Evolutionary conservation across 1,139 yeast genomes (phyloP).

Genomic region (Kodamaea anthophila): DNA sequence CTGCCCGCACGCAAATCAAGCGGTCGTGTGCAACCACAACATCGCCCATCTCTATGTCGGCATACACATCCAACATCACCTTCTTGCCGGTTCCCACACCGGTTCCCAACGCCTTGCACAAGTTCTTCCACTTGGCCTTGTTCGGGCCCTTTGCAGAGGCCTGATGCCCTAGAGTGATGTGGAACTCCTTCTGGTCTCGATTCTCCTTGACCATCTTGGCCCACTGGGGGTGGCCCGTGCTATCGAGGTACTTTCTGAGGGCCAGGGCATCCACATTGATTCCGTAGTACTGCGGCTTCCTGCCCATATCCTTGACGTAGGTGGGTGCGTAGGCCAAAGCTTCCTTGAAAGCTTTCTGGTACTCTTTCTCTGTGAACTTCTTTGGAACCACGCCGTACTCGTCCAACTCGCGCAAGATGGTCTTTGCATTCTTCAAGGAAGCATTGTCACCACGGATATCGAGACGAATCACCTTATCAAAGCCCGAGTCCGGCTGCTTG

Average conservation of each 20-base stretch:
- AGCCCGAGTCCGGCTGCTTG: slow-evolving; percentile 56
- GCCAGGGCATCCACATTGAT: slow-evolving; percentile 13
- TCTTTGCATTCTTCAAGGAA: slow-evolving; percentile 47
- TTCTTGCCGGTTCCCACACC: slow-evolving; percentile 2
- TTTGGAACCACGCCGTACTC: slow-evolving; percentile 44
- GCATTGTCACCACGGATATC: slow-evolving; percentile 38
- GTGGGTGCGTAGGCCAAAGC: slow-evolving; percentile 53
- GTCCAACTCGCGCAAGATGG: slow-evolving; percentile 34
- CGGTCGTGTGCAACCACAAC: slow-evolving; percentile 46
- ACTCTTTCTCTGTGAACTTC: slow-evolving; percentile 34
- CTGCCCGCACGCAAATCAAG: slow-evolving; percentile 54
- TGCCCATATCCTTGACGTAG: slow-evolving; percentile 32
- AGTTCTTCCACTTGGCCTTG: slow-evolving; percentile 19
- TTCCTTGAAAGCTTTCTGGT: slow-evolving; percentile 38
- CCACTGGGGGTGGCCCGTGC: slow-evolving; percentile 22
- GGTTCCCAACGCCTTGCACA: slow-evolving; percentile 11
- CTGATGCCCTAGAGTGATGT: slow-evolving; percentile 70
- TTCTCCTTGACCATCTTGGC: slow-evolving; percentile 17
- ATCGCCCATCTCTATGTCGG: slow-evolving; percentile 35
- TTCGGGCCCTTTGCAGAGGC: slow-evolving; percentile 20
- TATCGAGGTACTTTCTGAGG: slow-evolving; percentile 10
- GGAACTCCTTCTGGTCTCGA: slow-evolving; percentile 56
- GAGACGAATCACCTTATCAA: slow-evolving; percentile 56
- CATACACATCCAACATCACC: slow-evolving; percentile 16
- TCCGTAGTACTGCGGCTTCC: slow-evolving; percentile 24